Evolutionary conservation across 2,329 filamentous ascomycete genomes (phyloP).

Genomic region (Cercospora citrullina): DNA sequence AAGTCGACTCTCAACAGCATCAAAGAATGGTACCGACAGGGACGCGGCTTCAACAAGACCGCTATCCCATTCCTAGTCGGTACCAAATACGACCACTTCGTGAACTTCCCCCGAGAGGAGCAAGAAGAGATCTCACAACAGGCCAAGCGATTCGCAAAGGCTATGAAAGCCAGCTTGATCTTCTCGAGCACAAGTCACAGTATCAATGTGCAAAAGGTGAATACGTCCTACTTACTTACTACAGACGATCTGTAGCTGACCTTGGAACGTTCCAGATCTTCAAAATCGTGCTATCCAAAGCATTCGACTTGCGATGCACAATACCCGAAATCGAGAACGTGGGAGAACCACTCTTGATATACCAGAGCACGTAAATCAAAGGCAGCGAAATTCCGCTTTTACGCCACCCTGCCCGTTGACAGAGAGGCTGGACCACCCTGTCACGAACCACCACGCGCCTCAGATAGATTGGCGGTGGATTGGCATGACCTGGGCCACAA

Average conservation of each 20-base stretch:
- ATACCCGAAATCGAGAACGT: constrained; percentile 99
- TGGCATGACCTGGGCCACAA: constrained; percentile 4
- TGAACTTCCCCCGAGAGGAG: constrained; percentile 95
- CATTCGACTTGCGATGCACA: constrained; percentile 97
- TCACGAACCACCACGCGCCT: constrained; percentile 13
- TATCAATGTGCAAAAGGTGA: constrained; percentile 98
- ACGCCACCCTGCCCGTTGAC: neutral
- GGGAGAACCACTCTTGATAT: constrained; percentile 90
- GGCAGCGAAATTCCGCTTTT: neutral
- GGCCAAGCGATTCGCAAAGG: constrained; percentile 94
- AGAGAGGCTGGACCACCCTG: constrained; percentile 13
- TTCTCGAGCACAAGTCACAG: constrained; percentile 99
- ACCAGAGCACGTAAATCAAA: constrained; percentile 52
- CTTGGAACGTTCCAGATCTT: constrained; percentile 70
- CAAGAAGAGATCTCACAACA: constrained; percentile 98
- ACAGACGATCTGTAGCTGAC: constrained; percentile 4
- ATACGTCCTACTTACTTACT: constrained; percentile 14
- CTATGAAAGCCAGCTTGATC: constrained; percentile 95
- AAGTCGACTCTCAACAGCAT: constrained; percentile 99
- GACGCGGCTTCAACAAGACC: constrained; percentile 98
- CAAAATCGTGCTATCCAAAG: constrained; percentile 98
- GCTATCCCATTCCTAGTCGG: constrained; percentile 97
- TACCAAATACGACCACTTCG: constrained; percentile 98
- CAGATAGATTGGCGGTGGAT: neutral
- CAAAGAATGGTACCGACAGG: constrained; percentile 99